phyloP scores from a whole-genome alignment of 2,329 filamentous ascomycete species.

The Claviceps fusiformis region DNA sequence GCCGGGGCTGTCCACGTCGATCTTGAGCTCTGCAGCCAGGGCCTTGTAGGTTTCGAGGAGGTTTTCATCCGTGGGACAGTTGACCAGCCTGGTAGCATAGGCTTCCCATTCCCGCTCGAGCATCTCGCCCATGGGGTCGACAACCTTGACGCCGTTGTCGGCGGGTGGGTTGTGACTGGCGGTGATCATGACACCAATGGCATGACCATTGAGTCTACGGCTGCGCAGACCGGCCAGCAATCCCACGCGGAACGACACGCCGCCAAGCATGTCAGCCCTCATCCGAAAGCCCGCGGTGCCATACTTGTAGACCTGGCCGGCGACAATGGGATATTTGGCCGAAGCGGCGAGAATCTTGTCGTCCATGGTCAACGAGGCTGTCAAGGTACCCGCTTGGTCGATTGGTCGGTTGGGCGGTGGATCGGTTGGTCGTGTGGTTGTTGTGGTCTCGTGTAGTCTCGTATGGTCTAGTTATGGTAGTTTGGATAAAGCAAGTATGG shows the following conservation, averaged over 20 bases:
- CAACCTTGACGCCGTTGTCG: slow-evolving; percentile 90
- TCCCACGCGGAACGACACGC: slow-evolving; percentile 84
- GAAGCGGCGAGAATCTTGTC: slow-evolving; percentile 46
- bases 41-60: slow-evolving; percentile 65
- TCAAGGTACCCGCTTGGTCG: not conserved
- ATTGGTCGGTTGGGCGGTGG: too few relatives aligned
- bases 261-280: slow-evolving; percentile 70
- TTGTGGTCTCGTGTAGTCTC: too few relatives aligned
- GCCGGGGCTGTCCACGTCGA: slow-evolving; percentile 56
- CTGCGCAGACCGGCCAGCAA: slow-evolving; percentile 80
- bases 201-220: slow-evolving; percentile 76
- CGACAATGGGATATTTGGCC: slow-evolving; percentile 45
- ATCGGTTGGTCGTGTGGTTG: too few relatives aligned
- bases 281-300: slow-evolving; percentile 57
- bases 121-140: slow-evolving; percentile 98
- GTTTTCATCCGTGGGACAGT: slow-evolving; percentile 60
- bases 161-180: slow-evolving; percentile 82
- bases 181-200: slow-evolving; percentile 94
- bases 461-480: too few relatives aligned
- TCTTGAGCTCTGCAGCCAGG: slow-evolving; percentile 61
- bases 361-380: slow-evolving; percentile 28
- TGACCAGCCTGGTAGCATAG: slow-evolving; percentile 79
- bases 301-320: slow-evolving; percentile 46
- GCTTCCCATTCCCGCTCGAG: slow-evolving; percentile 89
- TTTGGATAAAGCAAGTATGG: not conserved